Evolutionary conservation across 1,284 basidiomycete species (phyloP).

Genomic region (Sphagnurus paluster): DNA sequence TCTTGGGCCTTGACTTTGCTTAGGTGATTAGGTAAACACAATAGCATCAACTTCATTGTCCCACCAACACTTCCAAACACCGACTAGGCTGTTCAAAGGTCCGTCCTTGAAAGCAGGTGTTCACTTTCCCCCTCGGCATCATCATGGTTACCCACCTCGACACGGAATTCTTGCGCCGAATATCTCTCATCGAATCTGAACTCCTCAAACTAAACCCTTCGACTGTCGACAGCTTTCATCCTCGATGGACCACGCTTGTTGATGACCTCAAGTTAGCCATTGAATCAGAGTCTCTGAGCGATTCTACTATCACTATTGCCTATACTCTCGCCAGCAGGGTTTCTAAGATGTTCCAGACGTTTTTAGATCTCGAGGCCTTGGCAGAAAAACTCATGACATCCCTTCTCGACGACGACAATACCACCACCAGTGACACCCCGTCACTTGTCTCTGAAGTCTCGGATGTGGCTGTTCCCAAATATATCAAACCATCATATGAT

Average conservation of each 20-base stretch:
- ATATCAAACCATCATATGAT: constrained; percentile 34
- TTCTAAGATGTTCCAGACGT: background rate
- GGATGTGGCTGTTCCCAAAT: constrained; percentile 19
- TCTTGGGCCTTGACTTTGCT: no score
- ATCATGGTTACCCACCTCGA: constrained; percentile 5
- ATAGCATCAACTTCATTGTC: constrained; percentile 8
- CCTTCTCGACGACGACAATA: constrained; percentile 2
- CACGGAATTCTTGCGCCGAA: constrained; percentile 4
- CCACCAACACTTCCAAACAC: constrained; percentile 5
- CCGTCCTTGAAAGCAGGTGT: no score
- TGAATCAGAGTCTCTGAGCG: background rate
- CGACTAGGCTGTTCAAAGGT: no score
- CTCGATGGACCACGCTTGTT: constrained; percentile 9
- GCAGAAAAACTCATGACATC: constrained; percentile 8
- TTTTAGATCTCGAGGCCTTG: constrained; percentile 10
- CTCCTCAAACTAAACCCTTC: constrained; percentile 6
- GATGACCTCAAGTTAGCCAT: constrained; percentile 11
- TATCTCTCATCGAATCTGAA: constrained; percentile 8
- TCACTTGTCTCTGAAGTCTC: background rate
- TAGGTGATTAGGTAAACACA: constrained; percentile 6
- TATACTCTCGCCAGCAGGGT: constrained; percentile 6
- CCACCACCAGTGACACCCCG: background rate
- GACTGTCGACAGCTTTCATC: constrained; percentile 5
- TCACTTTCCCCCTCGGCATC: no score
- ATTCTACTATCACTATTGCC: constrained; percentile 6